Base-by-base conservation (phyloP, 2,329 filamentous ascomycete genomes). In the Knufia fluminis region DNA sequence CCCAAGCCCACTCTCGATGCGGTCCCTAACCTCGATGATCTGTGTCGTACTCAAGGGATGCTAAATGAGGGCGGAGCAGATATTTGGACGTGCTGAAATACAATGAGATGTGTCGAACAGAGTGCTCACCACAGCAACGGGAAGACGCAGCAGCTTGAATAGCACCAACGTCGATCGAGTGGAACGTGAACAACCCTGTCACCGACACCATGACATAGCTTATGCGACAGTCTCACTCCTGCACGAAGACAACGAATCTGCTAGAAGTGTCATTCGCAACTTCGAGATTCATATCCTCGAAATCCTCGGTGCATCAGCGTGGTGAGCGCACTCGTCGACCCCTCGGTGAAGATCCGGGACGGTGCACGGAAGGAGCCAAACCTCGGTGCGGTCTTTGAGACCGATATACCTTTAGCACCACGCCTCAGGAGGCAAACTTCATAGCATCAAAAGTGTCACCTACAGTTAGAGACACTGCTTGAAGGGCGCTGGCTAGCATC, bases 21-120 rank as follows among this genome's bases (percentile, higher is more conserved):
- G n/a, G 35, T 38, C 35, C n/a, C 6, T 38, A 38, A n/a, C 28
- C 28, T 32, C 28, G 28, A n/a, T 32, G 28, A 32, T 32, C 28
- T 32, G 28, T 32, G 28, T 32, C 28, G 28, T 32, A 32, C 8
- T 8, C 28, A 32, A 32, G 28, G 28, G 28, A 38, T 38, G 35
- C 35, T 38, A 20, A 20, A 38, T 38, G 35, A 38, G 35, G 35
- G 35, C 35, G 35, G 35, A 38, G 35, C 35, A 38, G 35, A 38
- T 38, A 38, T 38, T 38, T 38, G 35, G 35, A 38, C 35, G 35
- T 38, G 35, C 35, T 38, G n/a, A 38, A 38, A 38, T 38, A 38
- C 35, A 38, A 38, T 38, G 35, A 38, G 35, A 38, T 38, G 35
- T 38, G 35, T 38, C 35, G 35, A n/a, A 38, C 35, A 38, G 35